phyloP scores from a whole-genome alignment of 2,329 filamentous ascomycete species.

The Esteya vermicola region DNA sequence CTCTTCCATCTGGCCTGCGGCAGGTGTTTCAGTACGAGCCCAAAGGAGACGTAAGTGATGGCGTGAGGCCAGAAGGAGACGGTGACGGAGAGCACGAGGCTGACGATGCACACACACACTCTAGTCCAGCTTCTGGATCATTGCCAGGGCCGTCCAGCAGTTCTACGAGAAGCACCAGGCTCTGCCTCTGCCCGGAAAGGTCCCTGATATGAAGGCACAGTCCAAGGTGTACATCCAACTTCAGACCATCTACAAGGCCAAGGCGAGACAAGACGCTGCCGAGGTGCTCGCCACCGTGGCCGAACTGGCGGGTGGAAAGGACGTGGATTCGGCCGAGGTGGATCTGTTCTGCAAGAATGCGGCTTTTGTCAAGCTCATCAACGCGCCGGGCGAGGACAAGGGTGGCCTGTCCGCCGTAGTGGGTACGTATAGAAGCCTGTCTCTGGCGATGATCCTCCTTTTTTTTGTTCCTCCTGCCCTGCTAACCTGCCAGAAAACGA shows the following conservation, averaged over 20 bases:
- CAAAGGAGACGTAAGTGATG: conserved; percentile 1
- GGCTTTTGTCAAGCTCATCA: conserved; percentile 79
- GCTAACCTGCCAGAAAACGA: conserved; percentile 29
- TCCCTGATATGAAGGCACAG: conserved; percentile 97
- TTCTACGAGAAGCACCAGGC: conserved; percentile 63
- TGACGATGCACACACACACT: conserved; percentile 1
- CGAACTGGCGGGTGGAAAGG: conserved; percentile 28
- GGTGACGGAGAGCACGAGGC: too few relatives aligned
- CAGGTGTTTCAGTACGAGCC: conserved; percentile 59
- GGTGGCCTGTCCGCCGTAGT: conserved; percentile 36
- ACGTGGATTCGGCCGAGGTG: conserved; percentile 57
- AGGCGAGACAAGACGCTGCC: conserved; percentile 63
- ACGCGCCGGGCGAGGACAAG: conserved; percentile 26
- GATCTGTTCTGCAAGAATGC: conserved; percentile 94
- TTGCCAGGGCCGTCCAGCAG: conserved; percentile 60
- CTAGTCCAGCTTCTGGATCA: conserved; percentile 76
- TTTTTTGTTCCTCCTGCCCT: too few relatives aligned
- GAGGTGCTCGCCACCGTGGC: conserved; percentile 59
- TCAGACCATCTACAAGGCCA: conserved; percentile 84
- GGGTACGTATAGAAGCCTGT: conserved; percentile 25
- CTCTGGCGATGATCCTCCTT: conserved; percentile 2
- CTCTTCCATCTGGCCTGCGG: conserved; percentile 52
- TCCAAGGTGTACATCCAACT: conserved; percentile 80
- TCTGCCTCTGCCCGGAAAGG: conserved; percentile 69
- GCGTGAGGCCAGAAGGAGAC: too few relatives aligned